phyloP scores from a whole-genome alignment of 306 rosid species.

The Cotoneaster glaucophyllus region DNA sequence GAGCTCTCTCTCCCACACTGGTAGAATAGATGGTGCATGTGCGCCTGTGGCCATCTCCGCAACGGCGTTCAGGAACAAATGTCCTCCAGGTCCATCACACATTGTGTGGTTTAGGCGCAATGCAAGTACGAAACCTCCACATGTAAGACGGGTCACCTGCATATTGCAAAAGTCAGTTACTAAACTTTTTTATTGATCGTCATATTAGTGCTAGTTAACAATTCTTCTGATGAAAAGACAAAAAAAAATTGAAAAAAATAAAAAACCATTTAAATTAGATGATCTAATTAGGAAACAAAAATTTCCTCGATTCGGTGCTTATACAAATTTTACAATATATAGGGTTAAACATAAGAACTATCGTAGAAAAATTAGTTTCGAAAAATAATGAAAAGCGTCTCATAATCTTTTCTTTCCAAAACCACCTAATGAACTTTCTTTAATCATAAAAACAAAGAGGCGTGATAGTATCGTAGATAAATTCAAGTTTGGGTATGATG shows the following conservation, averaged over 20 bases:
- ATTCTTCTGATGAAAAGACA: neutral
- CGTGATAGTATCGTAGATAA: neutral
- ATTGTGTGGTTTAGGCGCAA: conserved; percentile 29
- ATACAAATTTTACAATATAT: too few relatives aligned
- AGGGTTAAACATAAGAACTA: neutral
- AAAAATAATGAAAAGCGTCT: neutral
- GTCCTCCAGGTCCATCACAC: conserved; percentile 7
- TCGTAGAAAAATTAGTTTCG: neutral
- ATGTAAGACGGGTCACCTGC: conserved; percentile 20
- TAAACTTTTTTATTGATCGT: neutral
- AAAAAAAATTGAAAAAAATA: too few relatives aligned
- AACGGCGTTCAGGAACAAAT: conserved; percentile 8
- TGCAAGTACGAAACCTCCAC: conserved; percentile 35
- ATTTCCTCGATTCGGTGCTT: too few relatives aligned
- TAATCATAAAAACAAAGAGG: neutral
- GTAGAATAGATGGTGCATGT: conserved; percentile 9
- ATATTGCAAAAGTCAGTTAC: neutral
- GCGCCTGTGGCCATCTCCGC: conserved; percentile 22
- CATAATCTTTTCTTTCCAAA: neutral
- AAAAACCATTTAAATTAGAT: too few relatives aligned
- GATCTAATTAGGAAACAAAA: neutral
- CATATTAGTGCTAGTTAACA: neutral
- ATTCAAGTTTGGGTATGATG: too few relatives aligned
- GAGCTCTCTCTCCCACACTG: conserved; percentile 27
- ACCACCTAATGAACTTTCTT: neutral